Evolutionary conservation across 345 rosid species (phyloP).

Genomic region (Brassica carinata): DNA sequence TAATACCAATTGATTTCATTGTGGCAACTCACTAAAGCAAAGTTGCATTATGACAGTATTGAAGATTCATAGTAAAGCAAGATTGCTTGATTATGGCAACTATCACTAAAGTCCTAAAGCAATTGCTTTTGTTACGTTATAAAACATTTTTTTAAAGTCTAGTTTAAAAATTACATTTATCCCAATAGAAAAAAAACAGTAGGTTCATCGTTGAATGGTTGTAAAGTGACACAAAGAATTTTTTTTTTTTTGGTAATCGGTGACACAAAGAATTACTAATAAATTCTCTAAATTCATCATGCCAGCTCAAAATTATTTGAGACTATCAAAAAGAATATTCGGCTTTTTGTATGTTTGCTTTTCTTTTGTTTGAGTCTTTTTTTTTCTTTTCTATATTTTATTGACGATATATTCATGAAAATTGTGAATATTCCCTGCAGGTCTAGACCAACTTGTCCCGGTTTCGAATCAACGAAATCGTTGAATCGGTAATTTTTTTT

Average conservation of each 20-base stretch:
- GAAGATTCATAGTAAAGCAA: constrained; percentile 1
- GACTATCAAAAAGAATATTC: neutral
- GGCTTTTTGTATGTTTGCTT: neutral
- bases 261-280: neutral
- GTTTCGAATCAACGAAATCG: no score
- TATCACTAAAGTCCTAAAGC: neutral
- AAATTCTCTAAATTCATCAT: neutral
- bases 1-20: neutral
- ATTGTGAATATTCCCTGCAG: neutral
- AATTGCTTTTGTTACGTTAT: neutral
- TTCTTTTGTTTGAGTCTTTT: neutral
- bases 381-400: neutral
- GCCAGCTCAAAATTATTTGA: neutral
- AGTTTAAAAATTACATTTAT: neutral
- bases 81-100: neutral
- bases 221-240: neutral
- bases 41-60: neutral
- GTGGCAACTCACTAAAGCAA: constrained; percentile 5
- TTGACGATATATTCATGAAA: neutral
- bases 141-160: neutral
- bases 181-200: neutral
- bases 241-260: no score
- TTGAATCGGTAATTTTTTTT: no score
- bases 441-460: no score
- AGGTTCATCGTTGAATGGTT: neutral